Conservation (phyloP, 148 eudicot species). For the Rhododendron griersonianum region DNA sequence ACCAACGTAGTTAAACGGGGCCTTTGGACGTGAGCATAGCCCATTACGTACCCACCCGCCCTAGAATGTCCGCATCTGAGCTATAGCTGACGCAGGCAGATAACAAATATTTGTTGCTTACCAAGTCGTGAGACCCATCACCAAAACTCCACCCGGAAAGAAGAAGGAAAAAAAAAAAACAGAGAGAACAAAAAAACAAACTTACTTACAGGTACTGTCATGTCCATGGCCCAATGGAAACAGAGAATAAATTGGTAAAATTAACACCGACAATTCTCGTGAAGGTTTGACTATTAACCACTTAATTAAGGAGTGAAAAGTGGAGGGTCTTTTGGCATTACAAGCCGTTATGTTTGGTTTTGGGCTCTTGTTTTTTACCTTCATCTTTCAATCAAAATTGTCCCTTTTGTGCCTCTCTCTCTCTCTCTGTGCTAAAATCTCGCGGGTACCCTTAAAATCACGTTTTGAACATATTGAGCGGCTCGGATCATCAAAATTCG, state of each 20-base stretch:
- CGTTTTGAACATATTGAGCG: no score
- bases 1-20: background rate
- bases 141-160: background rate
- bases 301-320: background rate
- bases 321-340: conserved; percentile 10
- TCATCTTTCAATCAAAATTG: background rate
- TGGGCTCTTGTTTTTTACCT: background rate
- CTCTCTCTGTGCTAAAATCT: no score
- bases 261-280: conserved; percentile 7
- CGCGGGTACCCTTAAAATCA: no score
- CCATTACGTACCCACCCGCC: background rate
- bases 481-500: no score
- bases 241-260: background rate
- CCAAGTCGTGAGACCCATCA: no score
- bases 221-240: background rate
- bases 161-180: background rate
- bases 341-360: conserved; percentile 11
- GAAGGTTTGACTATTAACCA: conserved; percentile 10
- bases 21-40: background rate
- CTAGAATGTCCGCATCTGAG: background rate
- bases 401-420: background rate
- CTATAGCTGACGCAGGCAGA: background rate
- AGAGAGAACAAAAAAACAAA: background rate
- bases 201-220: background rate
- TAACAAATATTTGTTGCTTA: no score